Conservation (phyloP, 2,329 filamentous ascomycete species). For the Colletotrichum shisoi region DNA sequence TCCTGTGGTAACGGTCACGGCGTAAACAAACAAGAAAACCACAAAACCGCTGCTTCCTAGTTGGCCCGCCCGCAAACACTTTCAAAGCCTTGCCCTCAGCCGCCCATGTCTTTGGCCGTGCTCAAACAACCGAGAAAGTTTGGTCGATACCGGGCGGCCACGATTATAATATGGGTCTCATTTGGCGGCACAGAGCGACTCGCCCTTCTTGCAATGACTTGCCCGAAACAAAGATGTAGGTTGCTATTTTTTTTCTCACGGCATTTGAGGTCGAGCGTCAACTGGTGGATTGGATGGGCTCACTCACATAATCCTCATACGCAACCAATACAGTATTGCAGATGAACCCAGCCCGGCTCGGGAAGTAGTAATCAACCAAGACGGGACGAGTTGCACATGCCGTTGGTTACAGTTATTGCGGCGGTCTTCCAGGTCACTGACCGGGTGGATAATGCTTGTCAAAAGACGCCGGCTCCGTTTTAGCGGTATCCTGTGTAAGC, state of each 20-base stretch:
- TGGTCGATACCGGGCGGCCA: conserved; percentile 49
- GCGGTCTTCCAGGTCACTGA: conserved; percentile 39
- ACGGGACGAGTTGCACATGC: conserved; percentile 15
- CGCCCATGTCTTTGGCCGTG: conserved; percentile 52
- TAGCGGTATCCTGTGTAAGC: conserved; percentile 38
- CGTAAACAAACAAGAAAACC: conserved; percentile 22
- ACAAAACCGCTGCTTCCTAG: not conserved
- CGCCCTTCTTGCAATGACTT: conserved; percentile 4
- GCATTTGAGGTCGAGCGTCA: conserved; percentile 1
- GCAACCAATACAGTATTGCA: no score
- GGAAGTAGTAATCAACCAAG: conserved; percentile 40
- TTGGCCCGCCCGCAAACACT: conserved; percentile 8
- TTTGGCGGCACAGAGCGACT: conserved; percentile 41
- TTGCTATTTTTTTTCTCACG: conserved; percentile 23
- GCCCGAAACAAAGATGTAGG: conserved; percentile 10
- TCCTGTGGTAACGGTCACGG: not conserved
- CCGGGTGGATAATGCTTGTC: conserved; percentile 42
- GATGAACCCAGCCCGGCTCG: not conserved
- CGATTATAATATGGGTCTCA: conserved; percentile 46
- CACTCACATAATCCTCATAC: no score
- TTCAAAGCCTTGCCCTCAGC: conserved; percentile 47
- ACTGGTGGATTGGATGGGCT: not conserved
- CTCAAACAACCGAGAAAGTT: conserved; percentile 52
- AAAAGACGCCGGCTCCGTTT: conserved; percentile 36
- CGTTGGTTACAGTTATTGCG: no score